These are phyloP conservation scores for Coniella vitis DNA, from an alignment of 2,329 filamentous ascomycete species.

Conservation along the genomic window DNA sequence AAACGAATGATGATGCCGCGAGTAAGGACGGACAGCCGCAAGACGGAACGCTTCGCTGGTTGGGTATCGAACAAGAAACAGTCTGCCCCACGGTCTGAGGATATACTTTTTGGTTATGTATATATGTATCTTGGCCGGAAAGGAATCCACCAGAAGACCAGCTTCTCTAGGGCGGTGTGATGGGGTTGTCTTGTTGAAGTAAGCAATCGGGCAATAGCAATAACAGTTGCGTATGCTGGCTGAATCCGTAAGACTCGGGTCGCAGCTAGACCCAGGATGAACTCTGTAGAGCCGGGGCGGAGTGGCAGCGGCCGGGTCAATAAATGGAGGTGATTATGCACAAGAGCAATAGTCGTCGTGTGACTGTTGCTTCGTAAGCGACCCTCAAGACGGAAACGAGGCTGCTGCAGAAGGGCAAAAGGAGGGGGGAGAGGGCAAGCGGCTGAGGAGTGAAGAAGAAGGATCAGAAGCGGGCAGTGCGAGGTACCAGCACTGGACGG, in stretches of 20 bases:
- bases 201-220: no score
- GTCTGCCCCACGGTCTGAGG: no score
- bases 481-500: no score
- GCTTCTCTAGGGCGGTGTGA: conserved; percentile 16
- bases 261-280: neutral
- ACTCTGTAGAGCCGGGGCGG: neutral
- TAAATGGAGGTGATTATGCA: conserved; percentile 8
- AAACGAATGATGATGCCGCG: conserved; percentile 21
- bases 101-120: no score
- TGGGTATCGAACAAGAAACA: no score
- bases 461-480: no score
- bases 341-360: neutral
- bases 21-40: conserved; percentile 47
- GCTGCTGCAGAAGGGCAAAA: neutral
- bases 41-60: conserved; percentile 24
- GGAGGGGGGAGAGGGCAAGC: neutral
- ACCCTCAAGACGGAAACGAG: neutral
- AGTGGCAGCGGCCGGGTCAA: neutral
- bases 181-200: conserved; percentile 8
- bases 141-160: conserved; percentile 12
- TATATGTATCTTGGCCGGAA: neutral
- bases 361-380: neutral
- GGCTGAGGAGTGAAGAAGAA: neutral
- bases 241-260: neutral
- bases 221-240: neutral